Conservation (phyloP, 2,329 filamentous ascomycete genomes). For the Talaromyces marneffei region DNA sequence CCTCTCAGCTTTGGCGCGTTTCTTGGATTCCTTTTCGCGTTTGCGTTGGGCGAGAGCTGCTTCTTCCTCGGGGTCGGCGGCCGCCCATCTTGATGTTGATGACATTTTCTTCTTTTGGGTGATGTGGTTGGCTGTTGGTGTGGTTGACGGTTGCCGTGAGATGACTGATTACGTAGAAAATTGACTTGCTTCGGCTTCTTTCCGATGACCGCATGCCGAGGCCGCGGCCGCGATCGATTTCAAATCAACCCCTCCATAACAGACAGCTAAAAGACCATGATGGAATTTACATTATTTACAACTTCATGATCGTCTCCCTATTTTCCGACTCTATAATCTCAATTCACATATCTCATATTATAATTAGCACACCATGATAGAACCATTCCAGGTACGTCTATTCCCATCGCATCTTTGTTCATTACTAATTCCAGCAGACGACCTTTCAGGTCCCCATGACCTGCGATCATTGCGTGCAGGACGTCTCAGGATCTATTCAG, state of each 20-base stretch:
- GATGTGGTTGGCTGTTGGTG: neutral
- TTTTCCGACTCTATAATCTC: neutral
- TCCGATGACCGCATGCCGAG: constrained; percentile 14
- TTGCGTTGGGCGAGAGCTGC: constrained; percentile 63
- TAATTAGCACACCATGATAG: constrained; percentile 32
- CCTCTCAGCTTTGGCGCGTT: constrained; percentile 74
- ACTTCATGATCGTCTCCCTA: neutral
- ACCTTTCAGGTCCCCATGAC: constrained; percentile 92
- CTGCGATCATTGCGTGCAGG: constrained; percentile 82
- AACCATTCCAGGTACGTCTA: constrained; percentile 41
- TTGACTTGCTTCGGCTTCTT: neutral
- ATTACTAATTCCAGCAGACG: constrained; percentile 47
- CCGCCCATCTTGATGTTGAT: constrained; percentile 77
- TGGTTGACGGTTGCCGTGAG: neutral
- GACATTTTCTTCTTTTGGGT: constrained; percentile 19
- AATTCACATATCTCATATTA: neutral
- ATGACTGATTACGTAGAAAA: neutral
- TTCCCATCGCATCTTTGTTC: neutral
- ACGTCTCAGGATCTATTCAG: constrained; percentile 72
- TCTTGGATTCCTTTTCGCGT: constrained; percentile 83
- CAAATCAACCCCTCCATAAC: constrained; percentile 14
- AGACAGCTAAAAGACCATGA: constrained; percentile 21
- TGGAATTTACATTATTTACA: constrained; percentile 1
- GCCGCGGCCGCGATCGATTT: constrained; percentile 15
- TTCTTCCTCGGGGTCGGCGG: constrained; percentile 73